A percentile compares a stretch with the other conserved stretches of the same genome.
Conservation (phyloP, 768 basidiomycete species). For the Leucosporidium scottii region DNA sequence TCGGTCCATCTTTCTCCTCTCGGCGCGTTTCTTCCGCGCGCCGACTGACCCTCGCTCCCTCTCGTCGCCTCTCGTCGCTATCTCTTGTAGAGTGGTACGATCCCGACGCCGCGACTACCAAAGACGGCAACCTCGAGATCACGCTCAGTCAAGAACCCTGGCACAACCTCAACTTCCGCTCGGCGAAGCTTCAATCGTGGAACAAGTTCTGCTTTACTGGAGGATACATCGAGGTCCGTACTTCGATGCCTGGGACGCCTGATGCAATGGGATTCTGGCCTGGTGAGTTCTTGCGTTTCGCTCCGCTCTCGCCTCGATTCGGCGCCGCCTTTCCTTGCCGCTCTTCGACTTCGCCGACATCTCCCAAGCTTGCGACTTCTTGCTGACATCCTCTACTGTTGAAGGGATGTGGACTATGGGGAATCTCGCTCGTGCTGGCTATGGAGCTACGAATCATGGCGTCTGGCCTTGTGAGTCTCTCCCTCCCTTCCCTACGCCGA, state of each 20-base stretch:
- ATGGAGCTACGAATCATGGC: conserved; percentile 82
- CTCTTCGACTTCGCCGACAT: too few species aligned
- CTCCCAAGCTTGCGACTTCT: neutral
- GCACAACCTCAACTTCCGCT: conserved; percentile 75
- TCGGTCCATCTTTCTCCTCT: too few species aligned
- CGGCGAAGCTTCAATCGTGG: conserved; percentile 72
- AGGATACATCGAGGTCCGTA: conserved; percentile 61
- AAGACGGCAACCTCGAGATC: conserved; percentile 63
- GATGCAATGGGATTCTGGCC: conserved; percentile 70
- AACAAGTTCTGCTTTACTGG: conserved; percentile 91
- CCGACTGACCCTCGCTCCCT: too few species aligned
- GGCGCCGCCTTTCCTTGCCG: too few species aligned
- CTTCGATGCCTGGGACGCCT: neutral
- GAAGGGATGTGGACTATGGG: conserved; percentile 10
- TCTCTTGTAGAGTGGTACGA: conserved; percentile 79
- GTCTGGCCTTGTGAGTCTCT: conserved; percentile 43
- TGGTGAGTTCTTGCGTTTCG: conserved; percentile 44
- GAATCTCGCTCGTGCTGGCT: conserved; percentile 77
- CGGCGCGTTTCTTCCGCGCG: too few species aligned
- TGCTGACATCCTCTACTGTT: neutral
- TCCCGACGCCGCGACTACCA: conserved; percentile 69
- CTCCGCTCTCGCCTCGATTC: too few species aligned
- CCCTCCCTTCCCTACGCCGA: neutral
- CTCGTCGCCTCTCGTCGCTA: too few species aligned
- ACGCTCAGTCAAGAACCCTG: conserved; percentile 58